Base-by-base conservation (phyloP, 176 grass and related monocot genomes). In the Pontederia crassipes region DNA sequence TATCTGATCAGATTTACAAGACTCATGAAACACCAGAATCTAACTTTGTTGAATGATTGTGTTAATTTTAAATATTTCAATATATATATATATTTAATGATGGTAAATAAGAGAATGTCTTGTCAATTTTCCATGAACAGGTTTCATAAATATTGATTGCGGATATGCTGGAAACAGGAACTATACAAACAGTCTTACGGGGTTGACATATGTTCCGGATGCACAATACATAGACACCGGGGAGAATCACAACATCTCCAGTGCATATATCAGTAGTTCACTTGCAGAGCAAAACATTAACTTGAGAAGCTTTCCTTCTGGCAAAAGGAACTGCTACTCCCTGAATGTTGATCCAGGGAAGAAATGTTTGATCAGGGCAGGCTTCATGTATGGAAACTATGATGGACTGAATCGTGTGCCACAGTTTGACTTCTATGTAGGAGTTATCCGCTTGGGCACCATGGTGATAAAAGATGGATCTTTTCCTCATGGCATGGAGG, bases 91-190 rank as follows among this genome's bases (percentile, higher is more conserved):
- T 40, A 40, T 40, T 3, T 40, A 40, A 40, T 40, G 32, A 40
- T 2, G 6, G 2, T 40, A 40, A 24, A 40, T 40, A 40, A 40
- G 32, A 40, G 32, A 40, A 40, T 40, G 6, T 40, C 32, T 40
- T 40, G 32, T 40, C 6, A 40, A 40, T 40, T 40, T 40, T 40
- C 32, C 32, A 3, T 40, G 32, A 40, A 40, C 71, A 85, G 82
- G 82, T 76, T 90, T 90, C 58, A 80, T 86, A 71, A 90, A 45
- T 76, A 90, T 90, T 12, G 75, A 90, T 24, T 90, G 82, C 55
- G 87, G 79, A 8, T 66, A 70, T 68, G 62, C 12, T 0, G 29
- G 18, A 26, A 77, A 85, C 28, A 61, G 46, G 26, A 74, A 45
- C 2, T 82, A 46, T 13, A 27, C 52, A 46, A 64, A 82, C 63